Base-by-base conservation (phyloP, 1,139 yeast genomes). In the Trichomonascaceae sp. region DNA sequence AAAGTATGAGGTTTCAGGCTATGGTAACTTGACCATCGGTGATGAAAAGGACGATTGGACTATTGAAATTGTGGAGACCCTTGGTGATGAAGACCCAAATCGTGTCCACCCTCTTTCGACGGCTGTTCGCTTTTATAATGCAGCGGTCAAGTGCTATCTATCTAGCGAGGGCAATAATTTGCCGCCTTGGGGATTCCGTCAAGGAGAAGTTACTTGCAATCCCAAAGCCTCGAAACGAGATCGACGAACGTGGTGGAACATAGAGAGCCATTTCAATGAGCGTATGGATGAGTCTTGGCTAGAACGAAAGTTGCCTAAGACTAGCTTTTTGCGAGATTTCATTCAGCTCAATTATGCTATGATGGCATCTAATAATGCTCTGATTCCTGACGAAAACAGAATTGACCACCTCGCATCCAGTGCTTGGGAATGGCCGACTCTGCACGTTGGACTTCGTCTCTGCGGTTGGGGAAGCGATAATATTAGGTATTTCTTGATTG, bases 101-200 rank as follows among this genome's bases (percentile, higher is more conserved):
- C 51, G 79, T 60, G 72, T 93, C 55, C 99, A 93, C 72, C 95
- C 98, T 45, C 79, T 95, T 69, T 85, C 96, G 43, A 76, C 96
- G 5, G 83, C 95, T 1, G 79, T 95, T 74, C 84, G 99, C 71
- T 78, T 95, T 63, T 82, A 76, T 61, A 83, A 83, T 67, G 78
- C 77, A 58, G 79, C 73, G 39, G 68, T 89, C 70, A 84, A 85
- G 57, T 95, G 99, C 75, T 93, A 93, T 71, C 78, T 95, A 65
- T 85, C 89, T 59, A 91, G 90, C 54, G 79, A 95, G 49, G 96
- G 96, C 58, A 74, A 75, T 62, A 71, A 79, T 52, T 80, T 90
- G 63, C 99, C 99, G 47, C 90, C 83, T 54, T 95, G 99, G 99
- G 99, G 99, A 60, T 95, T 89, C 81, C 84, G 95, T 73, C 99